Evolutionary conservation across 2,329 filamentous ascomycete species (phyloP), one percentile per base, ranked within the genome.

Genomic region (Allantophomopsis lycopodina): DNA sequence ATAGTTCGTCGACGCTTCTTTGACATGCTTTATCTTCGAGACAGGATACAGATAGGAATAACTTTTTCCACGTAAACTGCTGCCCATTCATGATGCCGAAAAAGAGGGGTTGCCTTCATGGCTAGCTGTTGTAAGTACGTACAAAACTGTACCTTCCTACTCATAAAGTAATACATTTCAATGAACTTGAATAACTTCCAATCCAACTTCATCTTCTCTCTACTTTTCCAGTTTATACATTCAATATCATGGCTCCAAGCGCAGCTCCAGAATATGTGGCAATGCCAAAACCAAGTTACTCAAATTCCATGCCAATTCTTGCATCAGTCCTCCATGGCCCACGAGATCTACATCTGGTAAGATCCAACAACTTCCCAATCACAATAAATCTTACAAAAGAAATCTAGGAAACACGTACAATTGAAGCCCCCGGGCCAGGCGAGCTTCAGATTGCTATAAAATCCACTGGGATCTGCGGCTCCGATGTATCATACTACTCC

Each of bases 401-500:
- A 42, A 43, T n/a, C n/a, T 46, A 75, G 71, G 71, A 76, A 56
- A 55, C 57, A 33, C 62, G 68, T 50, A 64, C 42, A 31, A 64
- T 76, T 30, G 40, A 51, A 37, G 46, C 51, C 28, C 54, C 66
- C 28, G 56, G 57, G 31, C 49, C 59, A 35, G 58, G 60, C 40
- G 76, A 82, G 52, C 64, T 83, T 40, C 78, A 82, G 57, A 68
- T 82, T 50, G 66, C 73, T 48, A 65, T 83, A 55, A 72, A 71
- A 50, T 68, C 72, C 6, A 82, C 78, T 17, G 77, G 78, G 31
- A 76, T 83, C 49, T 83, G 78, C 55, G 78, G 78, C 41, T 81
- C 76, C 7, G 78, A 83, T 56, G 71, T 81, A 40, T 75, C 74
- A 39, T 83, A 83, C 58, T 83, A 79, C 63, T 79, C 73, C 55